Base-by-base conservation (phyloP, 2,329 filamentous ascomycete genomes). In the Fusarium redolens region DNA sequence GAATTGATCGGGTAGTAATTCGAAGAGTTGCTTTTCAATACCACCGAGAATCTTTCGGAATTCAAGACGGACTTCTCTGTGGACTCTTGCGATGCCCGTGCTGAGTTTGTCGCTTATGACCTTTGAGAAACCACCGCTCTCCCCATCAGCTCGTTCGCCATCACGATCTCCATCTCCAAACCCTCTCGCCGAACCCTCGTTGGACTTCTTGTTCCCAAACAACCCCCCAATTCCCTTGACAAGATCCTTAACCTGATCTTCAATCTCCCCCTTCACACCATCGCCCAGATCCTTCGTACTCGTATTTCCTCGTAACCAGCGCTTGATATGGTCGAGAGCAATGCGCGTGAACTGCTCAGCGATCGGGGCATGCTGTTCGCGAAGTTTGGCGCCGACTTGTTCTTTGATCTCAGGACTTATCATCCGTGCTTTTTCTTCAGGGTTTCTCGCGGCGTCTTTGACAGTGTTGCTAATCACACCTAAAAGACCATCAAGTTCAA, bases 361-460 rank as follows among this genome's bases (percentile, higher is more conserved):
- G 60, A 86, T 81, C 10, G 83, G 79, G 1, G 80, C 81, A 54
- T 86, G 84, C 66, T 85, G 83, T 69, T 82, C 77, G 22, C 80
- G 78, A 22, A 86, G 78, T 75, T 82, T 83, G 10, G 71, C 75
- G 38, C 80, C 82, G 48, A 86, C 82, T 52, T 80, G 79, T 28
- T 85, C 83, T 71, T 85, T 85, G 79, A 86, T 85, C 76, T 85
- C 84, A 7, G 84, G 84, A 44, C 79, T 84, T 61, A 86, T 85
- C 51, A 81, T 61, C 8, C 84, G 83, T 0, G 84, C 84, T 61
- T 83, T 85, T 51, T 85, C 84, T 66, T 86, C 84, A 0, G 84
- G 84, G 66, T 84, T 84, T n/a, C 82, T 80, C 4, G 83, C 77
- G 17, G 81, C 81, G 20, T 85, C 84, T 65, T 85, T 85, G 61